Evolutionary conservation across 441 rosid species (phyloP).

Genomic region (Corymbia calophylla): DNA sequence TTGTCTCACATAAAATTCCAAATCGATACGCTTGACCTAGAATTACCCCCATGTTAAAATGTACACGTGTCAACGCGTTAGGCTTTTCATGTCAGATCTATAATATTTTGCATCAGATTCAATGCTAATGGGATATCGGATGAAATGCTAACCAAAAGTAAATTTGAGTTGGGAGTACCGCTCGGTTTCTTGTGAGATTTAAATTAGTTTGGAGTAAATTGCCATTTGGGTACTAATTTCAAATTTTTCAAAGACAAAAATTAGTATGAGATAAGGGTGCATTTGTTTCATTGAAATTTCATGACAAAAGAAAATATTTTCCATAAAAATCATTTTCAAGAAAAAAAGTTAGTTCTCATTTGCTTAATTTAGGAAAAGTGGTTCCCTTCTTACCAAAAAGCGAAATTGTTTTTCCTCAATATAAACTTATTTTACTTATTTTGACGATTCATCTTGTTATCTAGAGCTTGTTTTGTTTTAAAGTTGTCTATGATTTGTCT

Average conservation of each 20-base stretch:
- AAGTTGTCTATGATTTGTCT: too few species aligned
- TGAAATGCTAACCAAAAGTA: neutral
- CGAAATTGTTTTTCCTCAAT: neutral
- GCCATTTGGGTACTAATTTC: accelerated
- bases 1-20: neutral
- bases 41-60: neutral
- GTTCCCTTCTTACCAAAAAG: neutral
- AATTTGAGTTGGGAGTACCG: neutral
- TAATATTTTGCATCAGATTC: neutral
- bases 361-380: neutral
- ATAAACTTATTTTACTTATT: neutral
- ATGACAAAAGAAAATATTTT: neutral
- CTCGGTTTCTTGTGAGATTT: neutral
- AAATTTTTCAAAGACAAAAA: neutral
- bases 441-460: too few species aligned
- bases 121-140: neutral
- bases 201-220: neutral
- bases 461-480: too few species aligned
- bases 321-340: neutral
- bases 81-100: accelerated
- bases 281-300: neutral
- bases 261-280: neutral
- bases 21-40: neutral
- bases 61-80: neutral
- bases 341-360: neutral